Evolutionary conservation across 2,329 filamentous ascomycete genomes (phyloP).

Genomic region (Trichoderma polysporum): DNA sequence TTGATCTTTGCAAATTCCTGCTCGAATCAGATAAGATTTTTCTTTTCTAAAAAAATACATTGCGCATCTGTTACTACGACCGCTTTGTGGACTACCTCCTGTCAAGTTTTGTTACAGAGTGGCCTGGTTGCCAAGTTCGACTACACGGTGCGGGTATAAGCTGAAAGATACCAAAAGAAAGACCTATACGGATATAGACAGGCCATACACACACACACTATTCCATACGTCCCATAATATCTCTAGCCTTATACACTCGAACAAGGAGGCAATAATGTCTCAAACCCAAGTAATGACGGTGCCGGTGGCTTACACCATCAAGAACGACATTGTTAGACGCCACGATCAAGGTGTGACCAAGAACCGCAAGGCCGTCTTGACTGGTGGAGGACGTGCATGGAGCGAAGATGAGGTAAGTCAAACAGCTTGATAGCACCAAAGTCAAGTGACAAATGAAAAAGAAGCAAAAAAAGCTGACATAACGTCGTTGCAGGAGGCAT

Average conservation of each 20-base stretch:
- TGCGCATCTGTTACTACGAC: neutral
- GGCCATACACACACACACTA: too few species aligned
- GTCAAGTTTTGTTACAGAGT: neutral
- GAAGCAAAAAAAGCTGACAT: conserved; percentile 3
- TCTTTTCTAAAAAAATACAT: too few species aligned
- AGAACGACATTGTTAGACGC: conserved; percentile 55
- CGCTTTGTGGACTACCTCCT: neutral
- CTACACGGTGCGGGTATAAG: neutral
- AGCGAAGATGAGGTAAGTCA: conserved; percentile 75
- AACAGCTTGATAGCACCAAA: neutral
- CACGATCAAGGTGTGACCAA: conserved; percentile 63
- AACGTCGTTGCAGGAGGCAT: conserved; percentile 64
- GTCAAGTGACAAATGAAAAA: neutral
- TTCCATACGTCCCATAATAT: neutral
- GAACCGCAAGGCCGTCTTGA: conserved; percentile 66
- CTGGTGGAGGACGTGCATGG: conserved; percentile 77
- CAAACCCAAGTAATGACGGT: conserved; percentile 49
- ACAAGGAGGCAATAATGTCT: conserved; percentile 43
- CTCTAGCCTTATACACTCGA: neutral
- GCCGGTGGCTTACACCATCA: conserved; percentile 48
- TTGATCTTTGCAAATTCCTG: neutral
- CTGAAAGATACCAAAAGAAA: neutral
- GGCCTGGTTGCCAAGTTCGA: conserved; percentile 1
- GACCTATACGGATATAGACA: neutral
- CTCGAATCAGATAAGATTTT: neutral